A percentile compares a stretch with the other conserved stretches of the same genome.
These are phyloP conservation scores for Davidsoniella virescens DNA, from an alignment of 2,329 filamentous ascomycete species.

Conservation along the genomic window DNA sequence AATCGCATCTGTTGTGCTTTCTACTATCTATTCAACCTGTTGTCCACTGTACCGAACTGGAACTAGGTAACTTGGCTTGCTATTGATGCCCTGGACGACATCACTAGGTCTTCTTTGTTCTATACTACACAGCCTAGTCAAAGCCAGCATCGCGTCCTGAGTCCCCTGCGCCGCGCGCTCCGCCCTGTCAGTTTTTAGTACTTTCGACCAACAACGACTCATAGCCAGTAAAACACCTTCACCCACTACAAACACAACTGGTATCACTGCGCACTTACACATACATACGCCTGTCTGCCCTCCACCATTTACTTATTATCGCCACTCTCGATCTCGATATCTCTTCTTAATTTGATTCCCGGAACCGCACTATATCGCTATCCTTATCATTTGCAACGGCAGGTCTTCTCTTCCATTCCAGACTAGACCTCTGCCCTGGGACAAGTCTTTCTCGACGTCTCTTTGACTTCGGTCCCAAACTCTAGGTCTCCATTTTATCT, in stretches of 20 bases:
- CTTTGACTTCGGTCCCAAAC: background rate
- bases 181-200: background rate
- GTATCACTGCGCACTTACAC: background rate
- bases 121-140: slow-evolving; percentile 1
- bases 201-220: background rate
- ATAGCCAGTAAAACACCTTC: background rate
- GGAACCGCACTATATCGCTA: too few relatives aligned
- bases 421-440: background rate
- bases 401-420: slow-evolving; percentile 1
- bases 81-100: too few relatives aligned
- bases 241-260: background rate
- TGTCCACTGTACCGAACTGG: background rate
- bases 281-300: background rate
- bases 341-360: too few relatives aligned
- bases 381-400: too few relatives aligned
- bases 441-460: background rate
- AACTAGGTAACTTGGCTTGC: too few relatives aligned
- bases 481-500: background rate
- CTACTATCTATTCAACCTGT: too few relatives aligned
- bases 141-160: slow-evolving; percentile 2
- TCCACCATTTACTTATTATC: background rate
- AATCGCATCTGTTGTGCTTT: too few relatives aligned
- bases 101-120: background rate
- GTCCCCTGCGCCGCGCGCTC: slow-evolving; percentile 9
- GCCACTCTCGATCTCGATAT: too few relatives aligned